Evolutionary conservation across 1,139 yeast genomes (phyloP), one percentile per base, ranked within the genome.

Genomic region (Geotrichum reessii): DNA sequence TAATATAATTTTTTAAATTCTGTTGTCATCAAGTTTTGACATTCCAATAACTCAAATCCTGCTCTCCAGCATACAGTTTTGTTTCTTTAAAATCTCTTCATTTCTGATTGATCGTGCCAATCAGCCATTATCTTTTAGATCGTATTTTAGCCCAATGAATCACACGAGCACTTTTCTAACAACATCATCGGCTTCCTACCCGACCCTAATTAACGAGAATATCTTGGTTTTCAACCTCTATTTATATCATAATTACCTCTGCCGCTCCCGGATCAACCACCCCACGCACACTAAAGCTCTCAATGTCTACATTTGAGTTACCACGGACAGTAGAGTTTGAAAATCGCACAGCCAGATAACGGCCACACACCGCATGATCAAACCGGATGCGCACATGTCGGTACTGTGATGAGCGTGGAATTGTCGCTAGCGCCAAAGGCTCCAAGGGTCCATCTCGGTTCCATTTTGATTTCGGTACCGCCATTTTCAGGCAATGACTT

Each of bases 261-360:
- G 58, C 37, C 14, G 52, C 52, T 5, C 47, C 49, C 24, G 44
- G 47, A 24, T 52, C 31, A 17, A 46, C 51, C 12, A 53, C 48
- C 2, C 62, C 62, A 11, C 52, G 47, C n/a, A 60, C 59, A 11
- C 52, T 50, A 27, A 57, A 55, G 40, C 59, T 53, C 49, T 63
- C 64, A 31, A 63, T 48, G 48, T 63, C 65, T 12, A 63, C 64
- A 47, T 62, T 63, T 11, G 60, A 48, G 2, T 17, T 44, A 2
- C 50, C 49, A 2, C 50, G 53, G 28, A 46, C 54, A 12, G 56
- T 44, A 8, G 59, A 22, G 46, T 57, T 58, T 1, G 63, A 57
- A 22, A 62, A 51, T 31, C 56, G 42, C 21, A 63, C 55, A 1
- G 58, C 53, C 12, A 63, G 51, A 44, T 54, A 62, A 24, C 58